Evolutionary conservation across 441 rosid genomes (phyloP), one percentile per base, ranked within the genome.

Genomic region (Populus hybrid): DNA sequence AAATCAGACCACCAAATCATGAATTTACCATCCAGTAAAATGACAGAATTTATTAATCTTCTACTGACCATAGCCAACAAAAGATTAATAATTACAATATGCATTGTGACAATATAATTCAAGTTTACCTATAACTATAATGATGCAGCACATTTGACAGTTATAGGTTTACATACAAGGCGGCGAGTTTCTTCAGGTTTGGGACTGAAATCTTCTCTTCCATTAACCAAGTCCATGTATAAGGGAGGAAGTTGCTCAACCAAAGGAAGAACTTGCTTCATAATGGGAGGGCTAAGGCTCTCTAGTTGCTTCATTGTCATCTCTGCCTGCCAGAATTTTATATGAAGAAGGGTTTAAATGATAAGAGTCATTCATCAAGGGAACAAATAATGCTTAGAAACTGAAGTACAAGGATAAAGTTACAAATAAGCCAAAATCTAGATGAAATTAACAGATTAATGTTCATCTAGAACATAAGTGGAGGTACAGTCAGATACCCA

Each of bases 131-230:
- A 23, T 46, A 16, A 21, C 63, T 1, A 50, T 66, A 65, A 65
- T n/a, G 76, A 34, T 36, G 3, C 16, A 26, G 23, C 24, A 61
- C n/a, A 3, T n/a, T 64, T 42, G 38, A 28, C 16, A 50, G 28
- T 38, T 53, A 18, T 24, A 74, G 68, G 32, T 80, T 80, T 79
- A 88, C 99, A 63, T 89, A 94, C 99, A 81, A 95, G 93, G 84
- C 93, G 87, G 68, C 90, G 90, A 76, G 97, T 95, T 86, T 95
- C 98, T 88, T 94, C 99, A 63, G 99, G 98, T 84, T 87, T 95
- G 70, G 98, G 98, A 83, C 85, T 69, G 79, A 95, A 95, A 7
- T 94, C 99, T 88, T 95, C 98, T 86, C 97, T 89, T 83, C 99
- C 99, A 53, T 91, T 92, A 4, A 84, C 89, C 65, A 95, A 86